A percentile compares a stretch with the other conserved stretches of the same genome.
These are phyloP conservation scores for Suhomyces vadensis DNA, from an alignment of 805 yeast genomes.

Conservation along the genomic window DNA sequence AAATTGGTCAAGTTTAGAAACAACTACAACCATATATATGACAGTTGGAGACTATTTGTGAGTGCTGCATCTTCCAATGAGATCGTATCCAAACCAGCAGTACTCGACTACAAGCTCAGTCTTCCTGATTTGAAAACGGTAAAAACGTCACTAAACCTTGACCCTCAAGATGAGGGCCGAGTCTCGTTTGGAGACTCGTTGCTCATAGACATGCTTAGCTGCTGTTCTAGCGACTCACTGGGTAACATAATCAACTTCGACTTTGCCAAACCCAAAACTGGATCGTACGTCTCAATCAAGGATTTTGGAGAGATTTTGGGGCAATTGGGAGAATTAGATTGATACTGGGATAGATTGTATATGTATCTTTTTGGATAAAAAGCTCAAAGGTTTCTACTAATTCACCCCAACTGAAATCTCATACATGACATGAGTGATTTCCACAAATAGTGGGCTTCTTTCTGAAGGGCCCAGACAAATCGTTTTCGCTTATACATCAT, in stretches of 20 bases:
- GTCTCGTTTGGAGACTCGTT: slow-evolving; percentile 28
- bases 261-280: slow-evolving; percentile 23
- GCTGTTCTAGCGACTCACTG: slow-evolving; percentile 27
- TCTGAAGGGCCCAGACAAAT: too few species aligned
- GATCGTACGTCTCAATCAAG: slow-evolving; percentile 33
- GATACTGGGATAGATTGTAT: too few species aligned
- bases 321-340: slow-evolving; percentile 38
- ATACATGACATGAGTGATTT: too few species aligned
- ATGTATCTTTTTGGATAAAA: too few species aligned
- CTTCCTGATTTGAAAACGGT: slow-evolving; percentile 31
- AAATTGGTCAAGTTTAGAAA: slow-evolving; percentile 36
- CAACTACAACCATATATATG: slow-evolving; percentile 25
- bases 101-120: slow-evolving; percentile 21
- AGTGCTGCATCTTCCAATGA: slow-evolving; percentile 16
- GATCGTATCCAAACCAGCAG: not conserved
- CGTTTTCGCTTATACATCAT: not conserved
- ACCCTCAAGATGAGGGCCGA: slow-evolving; percentile 16
- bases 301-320: slow-evolving; percentile 47
- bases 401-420: too few species aligned
- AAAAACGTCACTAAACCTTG: slow-evolving; percentile 32
- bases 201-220: slow-evolving; percentile 44
- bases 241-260: slow-evolving; percentile 34
- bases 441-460: too few species aligned
- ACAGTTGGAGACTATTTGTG: slow-evolving; percentile 38
- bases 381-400: too few species aligned